Evolutionary conservation across 2,329 filamentous ascomycete genomes (phyloP).

Genomic region (Cladophialophora immunda): DNA sequence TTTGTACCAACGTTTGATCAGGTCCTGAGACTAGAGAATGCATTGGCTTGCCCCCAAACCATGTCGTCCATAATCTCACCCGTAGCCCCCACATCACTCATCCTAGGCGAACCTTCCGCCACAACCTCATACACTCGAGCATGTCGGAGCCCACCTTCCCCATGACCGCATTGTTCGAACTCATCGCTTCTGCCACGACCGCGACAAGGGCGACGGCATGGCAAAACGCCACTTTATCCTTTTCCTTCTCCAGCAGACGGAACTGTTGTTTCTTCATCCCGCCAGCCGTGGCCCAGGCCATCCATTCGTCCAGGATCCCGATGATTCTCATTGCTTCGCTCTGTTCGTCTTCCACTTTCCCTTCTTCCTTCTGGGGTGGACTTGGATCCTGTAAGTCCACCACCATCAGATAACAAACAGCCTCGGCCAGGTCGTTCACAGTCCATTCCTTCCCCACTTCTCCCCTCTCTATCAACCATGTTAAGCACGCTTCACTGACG

Average conservation of each 20-base stretch:
- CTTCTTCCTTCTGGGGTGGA: background rate
- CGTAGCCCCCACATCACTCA: constrained; percentile 5
- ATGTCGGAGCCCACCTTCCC: constrained; percentile 42
- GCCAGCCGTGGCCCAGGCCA: constrained; percentile 40
- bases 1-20: too few species aligned
- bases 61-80: background rate
- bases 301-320: constrained; percentile 44
- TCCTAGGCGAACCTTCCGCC: constrained; percentile 45
- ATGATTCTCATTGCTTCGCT: constrained; percentile 38
- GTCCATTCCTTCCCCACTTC: constrained; percentile 42
- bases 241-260: constrained; percentile 35
- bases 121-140: constrained; percentile 44
- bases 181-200: constrained; percentile 38
- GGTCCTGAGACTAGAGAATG: too few species aligned
- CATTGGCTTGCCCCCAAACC: background rate
- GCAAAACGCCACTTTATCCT: constrained; percentile 42
- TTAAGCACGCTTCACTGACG: constrained; percentile 41
- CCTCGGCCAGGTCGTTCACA: constrained; percentile 39
- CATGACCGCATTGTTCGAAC: constrained; percentile 24
- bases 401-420: constrained; percentile 44
- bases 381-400: constrained; percentile 34
- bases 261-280: constrained; percentile 44
- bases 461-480: constrained; percentile 41
- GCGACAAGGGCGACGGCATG: constrained; percentile 42
- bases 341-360: constrained; percentile 9